Evolutionary conservation across 306 rosid genomes (phyloP), one percentile per base, ranked within the genome.

Genomic region (Adenanthera pavonina): DNA sequence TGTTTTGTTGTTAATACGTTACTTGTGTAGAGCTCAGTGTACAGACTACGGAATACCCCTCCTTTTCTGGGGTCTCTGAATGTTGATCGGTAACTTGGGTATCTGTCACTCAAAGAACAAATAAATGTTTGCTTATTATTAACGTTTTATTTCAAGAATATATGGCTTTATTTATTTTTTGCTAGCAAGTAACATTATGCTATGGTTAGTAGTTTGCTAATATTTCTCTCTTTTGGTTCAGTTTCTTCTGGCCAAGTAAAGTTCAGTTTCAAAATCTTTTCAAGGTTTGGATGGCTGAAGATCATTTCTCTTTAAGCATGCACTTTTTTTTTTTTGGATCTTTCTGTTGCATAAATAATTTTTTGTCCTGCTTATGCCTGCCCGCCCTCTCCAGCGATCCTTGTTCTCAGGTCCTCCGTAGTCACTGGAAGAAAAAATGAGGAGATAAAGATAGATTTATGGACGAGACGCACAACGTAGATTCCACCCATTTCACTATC

Each of bases 31-130:
- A 84, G 80, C 69, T 70, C 76, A 89, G 81, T 88, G 94, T 91
- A 89, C 81, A 88, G 91, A 25, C 30, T 25, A 25, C 30, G 30
- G 30, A 79, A 76, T 60, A 81, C 78, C 68, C 72, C 75, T 77
- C 34, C 62, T 75, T 67, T 84, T 75, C 74, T 74, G 68, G 75
- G 78, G 69, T 79, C 81, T 14, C 53, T 72, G 52, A 69, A 84
- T 81, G 87, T 88, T 85, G 87, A 47, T 70, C 79, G 57, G 75
- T 60, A 77, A 82, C 84, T 82, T 86, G 86, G 86, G 94, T 80
- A 86, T 78, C 84, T 72, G 36, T 82, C 82, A 74, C 79, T 75
- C 70, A 64, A 69, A 62, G 76, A 65, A 84, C 78, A 44, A 80
- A 87, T 67, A 73, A 57, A 74, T 78, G 36, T 75, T 75, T 81